A percentile compares a stretch with the other conserved stretches of the same genome.
phyloP scores from a whole-genome alignment of 1,284 basidiomycete species.

The Coniferiporia weirii region DNA sequence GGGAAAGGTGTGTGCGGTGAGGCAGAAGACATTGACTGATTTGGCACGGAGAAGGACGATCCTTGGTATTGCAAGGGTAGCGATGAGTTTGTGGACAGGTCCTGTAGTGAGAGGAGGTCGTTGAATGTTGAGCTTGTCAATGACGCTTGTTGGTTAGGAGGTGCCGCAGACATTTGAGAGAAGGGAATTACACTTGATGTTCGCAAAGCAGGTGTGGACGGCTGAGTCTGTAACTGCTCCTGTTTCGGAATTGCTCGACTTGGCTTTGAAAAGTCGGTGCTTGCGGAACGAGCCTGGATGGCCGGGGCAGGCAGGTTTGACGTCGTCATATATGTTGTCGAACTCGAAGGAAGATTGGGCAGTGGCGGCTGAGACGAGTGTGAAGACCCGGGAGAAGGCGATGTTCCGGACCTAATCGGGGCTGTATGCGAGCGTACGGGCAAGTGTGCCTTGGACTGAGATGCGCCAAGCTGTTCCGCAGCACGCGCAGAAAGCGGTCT shows the following conservation, averaged over 20 bases:
- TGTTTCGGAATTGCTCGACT: background rate
- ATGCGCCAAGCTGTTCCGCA: conserved; percentile 18
- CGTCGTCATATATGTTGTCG: background rate
- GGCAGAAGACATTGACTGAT: conserved; percentile 3
- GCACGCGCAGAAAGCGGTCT: conserved; percentile 24
- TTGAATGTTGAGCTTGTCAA: conserved; percentile 33
- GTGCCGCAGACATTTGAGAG: conserved; percentile 7
- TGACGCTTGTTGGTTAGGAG: conserved; percentile 23
- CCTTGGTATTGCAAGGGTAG: conserved; percentile 50
- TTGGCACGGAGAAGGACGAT: conserved; percentile 14
- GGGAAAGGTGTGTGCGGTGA: background rate
- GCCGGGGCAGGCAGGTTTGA: background rate
- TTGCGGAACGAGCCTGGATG: background rate
- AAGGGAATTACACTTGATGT: background rate
- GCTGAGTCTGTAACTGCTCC: background rate
- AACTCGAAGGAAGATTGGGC: background rate
- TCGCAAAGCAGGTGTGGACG: background rate
- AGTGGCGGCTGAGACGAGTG: background rate
- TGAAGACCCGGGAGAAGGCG: background rate
- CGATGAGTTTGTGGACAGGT: conserved; percentile 39
- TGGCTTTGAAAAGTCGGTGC: background rate
- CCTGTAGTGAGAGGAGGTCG: conserved; percentile 47
- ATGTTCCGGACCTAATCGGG: conserved; percentile 9
- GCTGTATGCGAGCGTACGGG: conserved; percentile 14
- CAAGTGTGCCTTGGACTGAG: conserved; percentile 19